Base-by-base conservation (phyloP, 176 grass and related monocot species). In the Chrysopogon serrulatus region DNA sequence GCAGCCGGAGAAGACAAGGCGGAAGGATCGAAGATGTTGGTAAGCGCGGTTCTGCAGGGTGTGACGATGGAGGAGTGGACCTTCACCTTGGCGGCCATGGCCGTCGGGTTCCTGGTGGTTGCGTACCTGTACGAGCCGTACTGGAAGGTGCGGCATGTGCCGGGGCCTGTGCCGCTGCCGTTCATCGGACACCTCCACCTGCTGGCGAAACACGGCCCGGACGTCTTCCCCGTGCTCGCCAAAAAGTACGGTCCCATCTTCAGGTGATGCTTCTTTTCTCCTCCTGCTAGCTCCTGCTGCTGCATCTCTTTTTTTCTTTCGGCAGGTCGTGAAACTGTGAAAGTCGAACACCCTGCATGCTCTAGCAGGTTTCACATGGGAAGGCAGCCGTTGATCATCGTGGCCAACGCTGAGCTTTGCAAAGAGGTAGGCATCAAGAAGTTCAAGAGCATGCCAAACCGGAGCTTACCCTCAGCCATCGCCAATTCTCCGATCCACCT, bases 161-260 rank as follows among this genome's bases (percentile, higher is more conserved):
- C 87, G 30, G 90, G 87, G 10, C 87, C 83, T 0, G 1, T 73
- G 9, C 15, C 79, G 7, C 63, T 65, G 21, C 82, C 78, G 5
- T 51, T 92, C 47, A 28, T 92, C 51, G 87, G 90, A 4, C 91
- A 93, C 74, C 87, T 93, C 19, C 91, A 84, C 33, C 66, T 87
- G 80, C 70, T 93, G 32, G 76, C 80, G 68, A 90, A 83, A 80
- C 72, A 93, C 73, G 91, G 91, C n/a, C 1, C 87, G 18, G 74
- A 90, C 15, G 76, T 0, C n/a, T n/a, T n/a, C n/a, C n/a, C n/a
- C n/a, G n/a, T n/a, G n/a, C n/a, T n/a, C n/a, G n/a, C n/a, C n/a
- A 68, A 85, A 44, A 78, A 30, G 31, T 90, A 90, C 74, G 91
- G 91, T 5, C 87, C 87, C 0, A 76, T 92, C 65, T 75, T 15